phyloP scores from a whole-genome alignment of 495 filamentous ascomycete genomes.

The Rostrohypoxylon terebratum region DNA sequence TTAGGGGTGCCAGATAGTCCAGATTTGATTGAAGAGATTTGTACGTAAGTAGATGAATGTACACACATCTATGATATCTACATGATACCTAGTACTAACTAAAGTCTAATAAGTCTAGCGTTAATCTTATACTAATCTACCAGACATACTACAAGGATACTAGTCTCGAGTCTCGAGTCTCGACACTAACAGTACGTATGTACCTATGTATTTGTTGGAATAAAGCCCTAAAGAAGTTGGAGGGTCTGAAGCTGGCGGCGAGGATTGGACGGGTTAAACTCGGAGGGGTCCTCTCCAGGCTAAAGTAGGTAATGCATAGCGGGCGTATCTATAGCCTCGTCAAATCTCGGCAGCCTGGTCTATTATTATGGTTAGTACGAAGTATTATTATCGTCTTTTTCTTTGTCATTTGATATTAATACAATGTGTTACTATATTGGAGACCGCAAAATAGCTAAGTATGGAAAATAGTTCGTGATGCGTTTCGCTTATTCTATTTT shows the following conservation, averaged over 20 bases:
- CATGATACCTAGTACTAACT: no score
- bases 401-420: background rate
- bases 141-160: background rate
- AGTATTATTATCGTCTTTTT: background rate
- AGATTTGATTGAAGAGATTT: background rate
- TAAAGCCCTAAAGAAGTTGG: background rate
- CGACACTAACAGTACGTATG: background rate
- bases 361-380: no score
- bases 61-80: background rate
- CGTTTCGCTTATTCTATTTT: background rate
- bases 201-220: conserved; percentile 5
- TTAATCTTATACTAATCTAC: background rate
- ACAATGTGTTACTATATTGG: background rate
- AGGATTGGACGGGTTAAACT: conserved; percentile 52
- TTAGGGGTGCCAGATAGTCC: background rate
- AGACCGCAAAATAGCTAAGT: background rate
- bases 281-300: conserved; percentile 46
- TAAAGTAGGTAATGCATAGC: conserved; percentile 49
- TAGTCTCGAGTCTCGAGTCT: background rate
- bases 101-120: background rate
- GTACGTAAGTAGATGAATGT: background rate
- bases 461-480: conserved; percentile 9
- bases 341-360: conserved; percentile 43
- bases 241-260: conserved; percentile 19
- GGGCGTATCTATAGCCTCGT: conserved; percentile 43